Conservation (phyloP, 495 filamentous ascomycete genomes). For the Aspergillus baeticus region DNA sequence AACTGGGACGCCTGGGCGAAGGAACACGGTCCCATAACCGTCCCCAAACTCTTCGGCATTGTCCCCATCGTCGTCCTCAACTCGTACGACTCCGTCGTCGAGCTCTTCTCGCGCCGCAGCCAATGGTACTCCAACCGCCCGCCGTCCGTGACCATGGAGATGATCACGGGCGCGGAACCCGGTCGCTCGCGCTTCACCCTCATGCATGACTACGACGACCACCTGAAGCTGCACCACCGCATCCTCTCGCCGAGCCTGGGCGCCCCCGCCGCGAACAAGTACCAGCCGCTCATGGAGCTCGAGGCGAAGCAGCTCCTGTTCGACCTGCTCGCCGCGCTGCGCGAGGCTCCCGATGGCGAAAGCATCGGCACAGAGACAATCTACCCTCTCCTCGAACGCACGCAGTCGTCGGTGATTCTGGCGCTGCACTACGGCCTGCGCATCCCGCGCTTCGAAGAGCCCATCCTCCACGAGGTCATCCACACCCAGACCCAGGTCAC, state of each 20-base stretch:
- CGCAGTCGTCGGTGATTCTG: conserved; percentile 31
- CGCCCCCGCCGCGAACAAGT: conserved; percentile 15
- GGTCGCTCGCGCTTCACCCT: conserved; percentile 27
- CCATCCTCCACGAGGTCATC: conserved; percentile 28
- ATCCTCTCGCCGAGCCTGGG: conserved; percentile 29
- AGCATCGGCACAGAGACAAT: conserved; percentile 20
- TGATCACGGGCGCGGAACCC: conserved; percentile 27
- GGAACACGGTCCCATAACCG: conserved; percentile 26
- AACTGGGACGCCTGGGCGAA: conserved; percentile 29
- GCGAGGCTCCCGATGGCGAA: not conserved
- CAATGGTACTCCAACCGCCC: conserved; percentile 36
- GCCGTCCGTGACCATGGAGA: conserved; percentile 32
- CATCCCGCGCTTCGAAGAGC: conserved; percentile 27
- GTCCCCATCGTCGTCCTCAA: conserved; percentile 30
- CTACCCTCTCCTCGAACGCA: conserved; percentile 28
- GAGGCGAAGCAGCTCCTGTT: conserved; percentile 28
- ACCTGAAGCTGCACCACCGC: conserved; percentile 31
- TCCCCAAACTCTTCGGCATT: conserved; percentile 28
- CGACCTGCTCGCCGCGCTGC: conserved; percentile 16
- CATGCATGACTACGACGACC: conserved; percentile 33
- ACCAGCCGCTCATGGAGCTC: conserved; percentile 29
- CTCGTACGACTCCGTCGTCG: conserved; percentile 28
- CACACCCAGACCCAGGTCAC: conserved; percentile 23
- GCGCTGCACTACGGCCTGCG: conserved; percentile 35
- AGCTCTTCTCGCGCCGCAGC: conserved; percentile 32